Conservation (phyloP, 305 asterid species). For the Stenogyne calaminthoides region DNA sequence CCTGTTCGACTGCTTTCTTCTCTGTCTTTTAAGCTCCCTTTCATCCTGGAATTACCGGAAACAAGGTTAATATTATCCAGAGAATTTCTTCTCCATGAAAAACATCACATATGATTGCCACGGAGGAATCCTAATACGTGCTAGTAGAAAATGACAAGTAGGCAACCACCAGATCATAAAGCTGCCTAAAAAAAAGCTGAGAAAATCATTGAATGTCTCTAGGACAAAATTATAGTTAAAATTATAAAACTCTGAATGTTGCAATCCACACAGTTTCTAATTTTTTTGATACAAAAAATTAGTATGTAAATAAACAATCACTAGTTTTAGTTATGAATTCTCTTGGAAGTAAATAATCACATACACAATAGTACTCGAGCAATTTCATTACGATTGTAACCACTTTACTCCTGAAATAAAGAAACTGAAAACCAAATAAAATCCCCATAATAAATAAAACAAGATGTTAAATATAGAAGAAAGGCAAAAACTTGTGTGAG, state of each 20-base stretch:
- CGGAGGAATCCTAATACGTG: background rate
- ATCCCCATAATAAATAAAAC: background rate
- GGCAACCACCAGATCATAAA: background rate
- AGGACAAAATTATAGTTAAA: background rate
- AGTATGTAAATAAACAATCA: background rate
- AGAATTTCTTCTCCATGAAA: background rate
- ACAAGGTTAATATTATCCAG: background rate
- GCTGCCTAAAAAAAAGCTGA: background rate
- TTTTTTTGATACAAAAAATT: background rate
- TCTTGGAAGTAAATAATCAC: background rate
- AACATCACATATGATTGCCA: background rate
- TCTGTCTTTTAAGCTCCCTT: constrained; percentile 76
- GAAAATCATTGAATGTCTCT: background rate
- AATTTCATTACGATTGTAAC: background rate
- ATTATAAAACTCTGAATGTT: background rate
- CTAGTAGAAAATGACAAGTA: background rate
- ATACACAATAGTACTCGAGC: background rate
- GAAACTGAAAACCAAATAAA: background rate
- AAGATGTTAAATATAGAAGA: background rate
- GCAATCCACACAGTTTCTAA: background rate
- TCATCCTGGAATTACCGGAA: constrained; percentile 53
- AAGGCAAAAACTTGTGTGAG: no score
- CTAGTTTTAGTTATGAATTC: background rate
- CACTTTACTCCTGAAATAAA: background rate
- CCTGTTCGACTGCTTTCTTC: constrained; percentile 78